These are phyloP conservation scores for Cercospora sp. DNA, from an alignment of 2,329 filamentous ascomycete genomes.

Conservation along the genomic window DNA sequence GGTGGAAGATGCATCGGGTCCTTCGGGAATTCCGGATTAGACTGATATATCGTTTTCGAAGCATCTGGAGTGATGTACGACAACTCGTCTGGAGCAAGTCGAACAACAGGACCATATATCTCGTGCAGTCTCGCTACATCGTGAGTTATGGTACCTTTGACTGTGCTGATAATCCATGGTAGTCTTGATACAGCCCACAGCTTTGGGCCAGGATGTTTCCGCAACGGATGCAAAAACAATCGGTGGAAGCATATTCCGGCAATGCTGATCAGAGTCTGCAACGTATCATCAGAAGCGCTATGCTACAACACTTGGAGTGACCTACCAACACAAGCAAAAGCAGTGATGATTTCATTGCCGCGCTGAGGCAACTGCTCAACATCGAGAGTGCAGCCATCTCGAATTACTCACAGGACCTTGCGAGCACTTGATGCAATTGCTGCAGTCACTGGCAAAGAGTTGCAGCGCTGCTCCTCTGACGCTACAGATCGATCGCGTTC, in stretches of 20 bases:
- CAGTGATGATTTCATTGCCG: background rate
- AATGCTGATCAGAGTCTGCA: background rate
- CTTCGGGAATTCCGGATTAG: background rate
- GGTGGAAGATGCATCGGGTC: background rate
- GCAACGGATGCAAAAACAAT: conserved; percentile 46
- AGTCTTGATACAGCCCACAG: conserved; percentile 15
- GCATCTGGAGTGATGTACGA: background rate
- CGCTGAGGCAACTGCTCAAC: background rate
- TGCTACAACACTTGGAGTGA: too few relatives aligned
- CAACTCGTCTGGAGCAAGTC: background rate
- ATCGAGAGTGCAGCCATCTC: background rate
- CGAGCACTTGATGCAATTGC: background rate
- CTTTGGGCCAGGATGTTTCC: conserved; percentile 45
- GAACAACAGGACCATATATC: conserved; percentile 56
- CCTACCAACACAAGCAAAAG: background rate
- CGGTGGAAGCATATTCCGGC: conserved; percentile 37
- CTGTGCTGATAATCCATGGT: conserved; percentile 11
- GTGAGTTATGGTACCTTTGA: background rate
- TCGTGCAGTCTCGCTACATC: conserved; percentile 55
- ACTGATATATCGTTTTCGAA: background rate
- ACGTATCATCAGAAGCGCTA: background rate
- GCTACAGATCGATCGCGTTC: background rate
- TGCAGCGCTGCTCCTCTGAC: background rate
- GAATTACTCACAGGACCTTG: background rate
- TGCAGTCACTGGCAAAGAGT: background rate